A percentile compares a stretch with the other conserved stretches of the same genome.
These are phyloP conservation scores for Cyberlindnera saturnus DNA, from an alignment of 805 yeast species.

Conservation along the genomic window DNA sequence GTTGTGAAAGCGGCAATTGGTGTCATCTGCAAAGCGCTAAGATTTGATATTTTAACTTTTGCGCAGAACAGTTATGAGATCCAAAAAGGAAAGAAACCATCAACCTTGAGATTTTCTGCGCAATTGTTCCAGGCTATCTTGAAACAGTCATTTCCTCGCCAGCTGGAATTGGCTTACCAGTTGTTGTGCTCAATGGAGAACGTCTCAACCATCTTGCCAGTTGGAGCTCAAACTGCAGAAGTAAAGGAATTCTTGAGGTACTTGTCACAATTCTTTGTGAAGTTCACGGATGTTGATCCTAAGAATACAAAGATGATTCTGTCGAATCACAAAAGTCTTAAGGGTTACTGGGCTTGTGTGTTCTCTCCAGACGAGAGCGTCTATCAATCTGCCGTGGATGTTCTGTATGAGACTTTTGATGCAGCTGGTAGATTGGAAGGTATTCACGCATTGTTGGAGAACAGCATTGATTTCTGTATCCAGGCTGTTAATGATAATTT, in stretches of 20 bases:
- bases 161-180: constrained; percentile 19
- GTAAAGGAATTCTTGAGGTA: constrained; percentile 24
- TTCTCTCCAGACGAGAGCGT: constrained; percentile 53
- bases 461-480: constrained; percentile 40
- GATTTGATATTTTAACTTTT: constrained; percentile 40
- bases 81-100: constrained; percentile 26
- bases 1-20: constrained; percentile 30
- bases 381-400: constrained; percentile 64
- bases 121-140: constrained; percentile 25
- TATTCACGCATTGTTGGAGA: constrained; percentile 45
- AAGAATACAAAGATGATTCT: constrained; percentile 33
- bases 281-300: constrained; percentile 34
- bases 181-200: constrained; percentile 21
- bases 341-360: constrained; percentile 71
- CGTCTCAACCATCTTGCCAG: constrained; percentile 25
- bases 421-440: constrained; percentile 77
- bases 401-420: constrained; percentile 72
- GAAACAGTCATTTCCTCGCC: constrained; percentile 19
- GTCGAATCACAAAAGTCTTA: constrained; percentile 36
- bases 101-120: constrained; percentile 24
- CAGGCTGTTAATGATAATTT: constrained; percentile 43
- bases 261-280: constrained; percentile 31
- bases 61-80: constrained; percentile 35
- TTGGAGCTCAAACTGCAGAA: constrained; percentile 22
- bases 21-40: constrained; percentile 35